Percentiles rank a stretch among this genome's conserved stretches.
phyloP scores from a whole-genome alignment of 1,284 basidiomycete genomes.

The Tilletia caries region DNA sequence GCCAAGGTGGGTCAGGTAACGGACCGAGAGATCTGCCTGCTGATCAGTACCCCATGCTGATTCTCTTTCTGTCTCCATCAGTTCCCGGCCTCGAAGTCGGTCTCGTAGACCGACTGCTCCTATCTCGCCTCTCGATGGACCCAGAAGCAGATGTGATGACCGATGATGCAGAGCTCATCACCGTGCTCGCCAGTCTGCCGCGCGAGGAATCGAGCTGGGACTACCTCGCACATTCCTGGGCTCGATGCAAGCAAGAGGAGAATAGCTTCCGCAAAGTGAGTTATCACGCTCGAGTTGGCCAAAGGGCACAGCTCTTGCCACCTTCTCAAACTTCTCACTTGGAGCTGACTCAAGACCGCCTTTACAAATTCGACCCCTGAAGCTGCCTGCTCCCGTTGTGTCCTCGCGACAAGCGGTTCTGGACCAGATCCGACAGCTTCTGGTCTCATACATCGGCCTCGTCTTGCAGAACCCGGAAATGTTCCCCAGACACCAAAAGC shows the following conservation, averaged over 20 bases:
- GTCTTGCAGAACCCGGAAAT: slow-evolving; percentile 83
- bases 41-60: background rate
- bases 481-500: slow-evolving; percentile 64
- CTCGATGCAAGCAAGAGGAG: slow-evolving; percentile 53
- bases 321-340: no score
- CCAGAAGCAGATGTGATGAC: slow-evolving; percentile 69
- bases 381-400: slow-evolving; percentile 44
- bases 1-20: slow-evolving; percentile 56
- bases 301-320: no score
- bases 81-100: slow-evolving; percentile 22
- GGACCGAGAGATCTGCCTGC: background rate
- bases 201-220: slow-evolving; percentile 78
- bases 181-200: slow-evolving; percentile 75
- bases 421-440: slow-evolving; percentile 55
- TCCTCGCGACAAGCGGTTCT: slow-evolving; percentile 60
- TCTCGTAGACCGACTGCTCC: slow-evolving; percentile 74
- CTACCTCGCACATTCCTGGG: slow-evolving; percentile 88
- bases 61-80: background rate
- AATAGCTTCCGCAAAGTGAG: slow-evolving; percentile 23
- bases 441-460: slow-evolving; percentile 86
- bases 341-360: no score
- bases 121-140: slow-evolving; percentile 80
- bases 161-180: slow-evolving; percentile 75
- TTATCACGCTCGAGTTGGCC: background rate
- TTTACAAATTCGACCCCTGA: background rate